Evolutionary conservation across 164 flowering plant species (phyloP), one percentile per base, ranked within the genome.

Genomic region (Berberis thunbergii): DNA sequence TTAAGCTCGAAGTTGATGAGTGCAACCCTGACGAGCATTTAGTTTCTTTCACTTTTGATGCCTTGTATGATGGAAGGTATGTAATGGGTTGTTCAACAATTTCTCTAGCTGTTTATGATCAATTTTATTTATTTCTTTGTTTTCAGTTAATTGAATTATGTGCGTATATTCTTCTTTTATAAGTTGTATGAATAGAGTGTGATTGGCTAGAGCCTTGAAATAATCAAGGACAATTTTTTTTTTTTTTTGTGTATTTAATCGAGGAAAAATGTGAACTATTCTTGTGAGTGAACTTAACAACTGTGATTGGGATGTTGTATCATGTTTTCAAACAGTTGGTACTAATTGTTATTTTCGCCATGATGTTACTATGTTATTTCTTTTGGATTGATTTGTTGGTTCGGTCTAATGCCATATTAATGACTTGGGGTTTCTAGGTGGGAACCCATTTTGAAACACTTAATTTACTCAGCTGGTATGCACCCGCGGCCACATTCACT

Each of bases 1-100:
- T 94, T 60, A 70, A 72, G 83, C 62, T 94, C 39, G 84, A 78
- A 70, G 76, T 73, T 11, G 96, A 91, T 75, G 84, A 83, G 74
- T 63, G 50, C 45, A 76, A 88, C 67, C 95, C 88, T 4, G 97
- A 84, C 67, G 73, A 66, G 8, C 74, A 75, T 76, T 75, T 94
- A 84, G 88, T 91, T 48, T 84, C 89, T 41, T 91, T 94, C 70
- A 81, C 84, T 12, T 88, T 94, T 49, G 98, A 94, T 67, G 91
- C 98, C 9, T 38, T 81, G 72, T 73, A 75, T 59, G 93, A 88
- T 80, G 98, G 98, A 41, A 88, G 97, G 96, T 94, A 69, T 44
- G 52, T 26, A 26, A 26, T 26, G 12, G 61, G 13, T 38, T 44
- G 50, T 49, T 57, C 10, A 44, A 7, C 0, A 13, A 10, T 57